Conservation (phyloP, 768 basidiomycete species). For the Polyporus arcularius region DNA sequence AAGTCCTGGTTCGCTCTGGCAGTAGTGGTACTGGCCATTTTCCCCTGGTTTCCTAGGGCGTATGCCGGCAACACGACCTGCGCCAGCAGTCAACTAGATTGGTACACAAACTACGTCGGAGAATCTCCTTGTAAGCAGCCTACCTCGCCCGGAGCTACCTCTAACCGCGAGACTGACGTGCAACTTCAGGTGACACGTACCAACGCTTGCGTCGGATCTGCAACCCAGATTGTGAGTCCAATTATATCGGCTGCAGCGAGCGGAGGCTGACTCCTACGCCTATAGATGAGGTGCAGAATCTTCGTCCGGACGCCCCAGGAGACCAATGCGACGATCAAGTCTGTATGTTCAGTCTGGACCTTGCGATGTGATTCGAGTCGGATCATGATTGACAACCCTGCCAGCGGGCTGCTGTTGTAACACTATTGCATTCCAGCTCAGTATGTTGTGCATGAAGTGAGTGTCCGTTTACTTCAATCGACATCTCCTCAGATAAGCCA, state of each 20-base stretch:
- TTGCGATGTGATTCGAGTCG: too few species aligned
- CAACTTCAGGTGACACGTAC: slow-evolving; percentile 14
- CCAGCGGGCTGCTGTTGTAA: slow-evolving; percentile 15
- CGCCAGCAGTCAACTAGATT: slow-evolving; percentile 15
- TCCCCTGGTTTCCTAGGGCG: not conserved
- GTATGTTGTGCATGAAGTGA: slow-evolving; percentile 19
- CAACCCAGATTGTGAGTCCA: slow-evolving; percentile 16
- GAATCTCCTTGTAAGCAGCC: slow-evolving; percentile 18
- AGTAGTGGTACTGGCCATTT: too few species aligned
- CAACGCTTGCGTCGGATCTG: slow-evolving; percentile 19
- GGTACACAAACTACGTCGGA: slow-evolving; percentile 21
- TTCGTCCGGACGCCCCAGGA: slow-evolving; percentile 3
- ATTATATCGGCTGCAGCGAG: too few species aligned
- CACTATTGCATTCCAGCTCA: slow-evolving; percentile 13
- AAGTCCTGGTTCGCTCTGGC: too few species aligned
- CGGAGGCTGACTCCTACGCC: not conserved
- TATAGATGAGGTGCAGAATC: slow-evolving; percentile 9
- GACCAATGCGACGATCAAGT: slow-evolving; percentile 9
- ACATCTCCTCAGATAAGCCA: not conserved
- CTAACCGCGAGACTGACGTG: too few species aligned
- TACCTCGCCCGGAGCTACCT: too few species aligned
- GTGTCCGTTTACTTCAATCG: not conserved
- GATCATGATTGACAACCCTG: not conserved
- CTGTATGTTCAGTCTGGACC: not conserved
- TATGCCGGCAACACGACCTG: slow-evolving; percentile 19